Evolutionary conservation across 2,329 filamentous ascomycete species (phyloP).

Genomic region (Emmonsiellopsis sp.): DNA sequence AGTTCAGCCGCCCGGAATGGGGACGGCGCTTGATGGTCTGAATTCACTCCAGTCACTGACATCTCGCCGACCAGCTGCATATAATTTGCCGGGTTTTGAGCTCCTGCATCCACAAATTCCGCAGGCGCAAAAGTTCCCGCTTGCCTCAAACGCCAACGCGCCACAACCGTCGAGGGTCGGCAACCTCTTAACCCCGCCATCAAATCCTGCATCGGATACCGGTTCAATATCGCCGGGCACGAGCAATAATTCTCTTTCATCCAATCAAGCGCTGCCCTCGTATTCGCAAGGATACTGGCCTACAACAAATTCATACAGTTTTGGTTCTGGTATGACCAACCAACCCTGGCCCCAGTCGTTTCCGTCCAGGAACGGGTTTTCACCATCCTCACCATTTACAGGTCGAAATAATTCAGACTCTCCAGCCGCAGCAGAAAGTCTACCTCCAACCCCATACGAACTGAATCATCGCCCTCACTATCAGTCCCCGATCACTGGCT

Average conservation of each 20-base stretch:
- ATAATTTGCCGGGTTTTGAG: slow-evolving; percentile 59
- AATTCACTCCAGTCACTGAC: slow-evolving; percentile 58
- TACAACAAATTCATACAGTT: slow-evolving; percentile 49
- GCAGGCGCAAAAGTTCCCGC: slow-evolving; percentile 42
- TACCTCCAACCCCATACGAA: slow-evolving; percentile 58
- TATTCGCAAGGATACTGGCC: slow-evolving; percentile 47
- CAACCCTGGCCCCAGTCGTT: slow-evolving; percentile 39
- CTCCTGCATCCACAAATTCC: slow-evolving; percentile 54
- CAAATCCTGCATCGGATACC: slow-evolving; percentile 44
- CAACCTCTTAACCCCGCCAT: slow-evolving; percentile 55
- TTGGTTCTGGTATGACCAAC: slow-evolving; percentile 38
- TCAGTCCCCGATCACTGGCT: slow-evolving; percentile 49
- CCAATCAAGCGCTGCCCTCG: slow-evolving; percentile 38
- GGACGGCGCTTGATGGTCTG: slow-evolving; percentile 52
- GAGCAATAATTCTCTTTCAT: slow-evolving; percentile 7
- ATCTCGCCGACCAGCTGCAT: slow-evolving; percentile 60
- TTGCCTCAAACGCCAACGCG: slow-evolving; percentile 29
- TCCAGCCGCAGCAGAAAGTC: slow-evolving; percentile 51
- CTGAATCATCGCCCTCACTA: slow-evolving; percentile 55
- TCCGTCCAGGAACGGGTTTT: slow-evolving; percentile 46
- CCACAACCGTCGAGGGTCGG: slow-evolving; percentile 47
- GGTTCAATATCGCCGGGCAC: slow-evolving; percentile 44
- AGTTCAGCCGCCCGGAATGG: slow-evolving; percentile 53
- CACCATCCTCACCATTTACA: slow-evolving; percentile 41
- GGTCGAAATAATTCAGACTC: slow-evolving; percentile 48